Percentiles rank a stretch among this genome's conserved stretches.
phyloP scores from a whole-genome alignment of 192 early-diverging fungal genomes.

The Backusella parvicylindrica region DNA sequence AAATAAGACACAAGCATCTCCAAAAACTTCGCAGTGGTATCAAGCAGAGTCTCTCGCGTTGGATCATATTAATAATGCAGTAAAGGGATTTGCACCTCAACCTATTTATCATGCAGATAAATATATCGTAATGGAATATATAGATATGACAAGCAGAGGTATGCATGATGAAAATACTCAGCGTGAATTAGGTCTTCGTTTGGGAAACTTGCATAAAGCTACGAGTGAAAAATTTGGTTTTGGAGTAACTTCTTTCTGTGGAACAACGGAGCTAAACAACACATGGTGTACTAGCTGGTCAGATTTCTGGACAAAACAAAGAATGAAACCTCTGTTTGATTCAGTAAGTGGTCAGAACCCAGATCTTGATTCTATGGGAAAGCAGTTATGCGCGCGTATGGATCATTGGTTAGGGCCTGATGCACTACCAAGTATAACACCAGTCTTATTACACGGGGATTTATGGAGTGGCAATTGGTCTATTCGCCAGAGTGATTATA shows the following conservation, averaged over 20 bases:
- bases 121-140: neutral
- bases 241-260: neutral
- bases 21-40: neutral
- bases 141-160: neutral
- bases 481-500: neutral
- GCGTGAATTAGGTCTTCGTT: neutral
- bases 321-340: neutral
- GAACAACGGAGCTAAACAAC: neutral
- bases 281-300: neutral
- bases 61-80: neutral
- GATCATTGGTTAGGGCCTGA: neutral
- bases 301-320: neutral
- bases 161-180: neutral
- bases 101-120: neutral
- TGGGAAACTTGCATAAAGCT: neutral
- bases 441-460: neutral
- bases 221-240: neutral
- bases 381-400: neutral
- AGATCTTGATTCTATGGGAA: neutral
- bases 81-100: neutral
- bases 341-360: neutral
- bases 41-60: neutral
- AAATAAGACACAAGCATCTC: neutral
- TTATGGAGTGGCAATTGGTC: constrained; percentile 7
- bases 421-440: neutral